These are phyloP conservation scores for Rhodotorula diobovata DNA, from an alignment of 768 basidiomycete genomes.

Conservation along the genomic window DNA sequence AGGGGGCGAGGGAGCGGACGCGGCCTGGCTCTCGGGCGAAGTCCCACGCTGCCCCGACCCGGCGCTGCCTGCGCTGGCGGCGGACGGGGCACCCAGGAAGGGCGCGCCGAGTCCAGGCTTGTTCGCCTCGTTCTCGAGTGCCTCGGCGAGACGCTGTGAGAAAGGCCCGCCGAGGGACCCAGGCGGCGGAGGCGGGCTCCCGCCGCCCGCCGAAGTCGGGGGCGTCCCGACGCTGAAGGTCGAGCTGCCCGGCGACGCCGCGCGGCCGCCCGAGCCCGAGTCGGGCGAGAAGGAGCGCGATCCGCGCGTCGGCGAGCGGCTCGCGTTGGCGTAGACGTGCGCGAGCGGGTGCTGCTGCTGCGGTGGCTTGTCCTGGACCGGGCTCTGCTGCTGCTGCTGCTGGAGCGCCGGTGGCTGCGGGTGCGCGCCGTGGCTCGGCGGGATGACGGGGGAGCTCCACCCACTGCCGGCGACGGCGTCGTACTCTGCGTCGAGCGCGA, in stretches of 20 bases:
- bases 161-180: slow-evolving; percentile 14
- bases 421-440: neutral
- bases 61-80: too few relatives aligned
- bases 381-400: slow-evolving; percentile 4
- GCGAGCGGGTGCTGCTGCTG: neutral
- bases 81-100: neutral
- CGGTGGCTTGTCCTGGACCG: neutral
- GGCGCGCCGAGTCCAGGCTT: neutral
- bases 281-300: slow-evolving; percentile 30
- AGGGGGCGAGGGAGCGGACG: neutral
- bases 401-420: neutral
- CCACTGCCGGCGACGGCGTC: slow-evolving; percentile 30
- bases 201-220: slow-evolving; percentile 14
- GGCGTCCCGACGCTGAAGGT: slow-evolving; percentile 22
- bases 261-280: slow-evolving; percentile 9
- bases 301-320: slow-evolving; percentile 22
- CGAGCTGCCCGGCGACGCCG: slow-evolving; percentile 9
- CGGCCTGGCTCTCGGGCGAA: neutral
- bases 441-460: slow-evolving; percentile 23
- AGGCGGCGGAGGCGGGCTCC: slow-evolving; percentile 9
- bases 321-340: slow-evolving; percentile 16
- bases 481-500: slow-evolving; percentile 27
- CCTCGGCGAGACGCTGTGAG: slow-evolving; percentile 24
- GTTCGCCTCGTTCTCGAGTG: slow-evolving; percentile 32
- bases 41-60: neutral